These are phyloP conservation scores for Macroventuria anomochaeta DNA, from an alignment of 2,329 filamentous ascomycete genomes.

Conservation along the genomic window DNA sequence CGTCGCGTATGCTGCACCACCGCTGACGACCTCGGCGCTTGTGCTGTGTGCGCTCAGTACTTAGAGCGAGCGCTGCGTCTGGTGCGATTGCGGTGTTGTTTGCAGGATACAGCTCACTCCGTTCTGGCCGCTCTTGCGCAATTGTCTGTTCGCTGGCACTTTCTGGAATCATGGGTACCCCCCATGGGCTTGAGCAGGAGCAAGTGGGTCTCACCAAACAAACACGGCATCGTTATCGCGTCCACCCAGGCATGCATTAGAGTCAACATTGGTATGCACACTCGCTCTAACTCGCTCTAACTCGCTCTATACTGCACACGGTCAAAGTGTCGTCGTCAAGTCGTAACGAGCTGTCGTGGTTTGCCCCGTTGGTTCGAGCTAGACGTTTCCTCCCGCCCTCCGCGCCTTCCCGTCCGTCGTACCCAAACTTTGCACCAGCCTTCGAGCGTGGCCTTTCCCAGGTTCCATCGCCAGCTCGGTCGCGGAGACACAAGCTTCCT, in stretches of 20 bases:
- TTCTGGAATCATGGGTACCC: constrained; percentile 2
- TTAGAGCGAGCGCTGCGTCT: constrained; percentile 9
- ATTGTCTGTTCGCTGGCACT: constrained; percentile 7
- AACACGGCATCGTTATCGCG: constrained; percentile 13
- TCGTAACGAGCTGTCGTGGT: constrained; percentile 8
- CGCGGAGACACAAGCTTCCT: constrained; percentile 19
- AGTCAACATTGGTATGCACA: not conserved
- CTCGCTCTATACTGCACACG: not conserved
- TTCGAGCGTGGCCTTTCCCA: constrained; percentile 12
- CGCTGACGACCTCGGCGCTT: not conserved
- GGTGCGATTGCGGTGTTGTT: not conserved
- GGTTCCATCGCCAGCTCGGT: constrained; percentile 16
- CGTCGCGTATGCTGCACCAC: constrained; percentile 26
- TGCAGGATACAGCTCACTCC: not conserved
- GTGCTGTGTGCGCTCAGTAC: constrained; percentile 6
- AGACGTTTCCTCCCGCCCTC: constrained; percentile 18
- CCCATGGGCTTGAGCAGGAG: constrained; percentile 10
- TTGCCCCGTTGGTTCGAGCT: constrained; percentile 11
- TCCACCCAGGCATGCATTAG: constrained; percentile 9
- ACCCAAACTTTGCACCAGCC: constrained; percentile 22
- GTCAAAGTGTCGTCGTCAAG: not conserved
- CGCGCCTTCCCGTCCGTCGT: constrained; percentile 14
- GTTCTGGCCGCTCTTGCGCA: not conserved
- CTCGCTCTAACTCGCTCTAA: too few relatives aligned
- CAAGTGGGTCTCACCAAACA: constrained; percentile 13